Percentiles rank a stretch among this genome's conserved stretches.
phyloP scores from a whole-genome alignment of 177 flowering plant genomes.

The Telopea speciosissima region DNA sequence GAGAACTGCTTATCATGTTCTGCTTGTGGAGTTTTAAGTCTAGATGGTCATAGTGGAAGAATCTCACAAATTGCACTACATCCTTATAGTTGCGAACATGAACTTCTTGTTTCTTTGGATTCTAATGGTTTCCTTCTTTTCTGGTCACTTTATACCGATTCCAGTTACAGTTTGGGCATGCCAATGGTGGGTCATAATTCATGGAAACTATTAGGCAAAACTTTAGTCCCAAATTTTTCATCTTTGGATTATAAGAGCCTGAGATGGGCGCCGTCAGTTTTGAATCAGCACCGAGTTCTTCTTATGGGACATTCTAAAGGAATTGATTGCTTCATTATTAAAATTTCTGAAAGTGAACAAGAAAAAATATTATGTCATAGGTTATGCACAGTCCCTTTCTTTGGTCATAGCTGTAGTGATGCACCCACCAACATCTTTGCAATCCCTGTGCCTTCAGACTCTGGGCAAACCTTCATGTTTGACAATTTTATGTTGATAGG shows the following conservation, averaged over 20 bases:
- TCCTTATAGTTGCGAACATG: slow-evolving; percentile 48
- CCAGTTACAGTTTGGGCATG: slow-evolving; percentile 32
- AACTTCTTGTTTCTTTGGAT: slow-evolving; percentile 80
- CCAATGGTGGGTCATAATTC: slow-evolving; percentile 43
- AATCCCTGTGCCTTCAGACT: slow-evolving; percentile 43
- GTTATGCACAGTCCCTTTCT: slow-evolving; percentile 66
- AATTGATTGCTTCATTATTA: slow-evolving; percentile 62
- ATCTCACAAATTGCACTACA: slow-evolving; percentile 64
- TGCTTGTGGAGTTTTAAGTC: slow-evolving; percentile 28
- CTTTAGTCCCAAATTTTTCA: slow-evolving; percentile 19
- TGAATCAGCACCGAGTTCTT: slow-evolving; percentile 49
- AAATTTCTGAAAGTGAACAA: slow-evolving; percentile 27
- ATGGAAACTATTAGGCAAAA: slow-evolving; percentile 53
- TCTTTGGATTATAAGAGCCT: slow-evolving; percentile 49
- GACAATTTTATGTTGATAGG: slow-evolving; percentile 59
- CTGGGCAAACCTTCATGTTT: slow-evolving; percentile 23
- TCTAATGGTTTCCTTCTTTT: slow-evolving; percentile 66
- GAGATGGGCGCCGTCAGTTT: slow-evolving; percentile 66
- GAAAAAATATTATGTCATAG: slow-evolving; percentile 38
- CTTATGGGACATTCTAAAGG: slow-evolving; percentile 65
- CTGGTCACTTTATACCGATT: slow-evolving; percentile 59
- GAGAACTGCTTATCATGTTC: slow-evolving; percentile 25
- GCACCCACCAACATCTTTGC: slow-evolving; percentile 51
- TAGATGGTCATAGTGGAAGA: slow-evolving; percentile 66
- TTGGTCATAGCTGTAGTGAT: slow-evolving; percentile 21